Base-by-base conservation (phyloP, 495 filamentous ascomycete species). In the Melanomma pulvis-pyrius region DNA sequence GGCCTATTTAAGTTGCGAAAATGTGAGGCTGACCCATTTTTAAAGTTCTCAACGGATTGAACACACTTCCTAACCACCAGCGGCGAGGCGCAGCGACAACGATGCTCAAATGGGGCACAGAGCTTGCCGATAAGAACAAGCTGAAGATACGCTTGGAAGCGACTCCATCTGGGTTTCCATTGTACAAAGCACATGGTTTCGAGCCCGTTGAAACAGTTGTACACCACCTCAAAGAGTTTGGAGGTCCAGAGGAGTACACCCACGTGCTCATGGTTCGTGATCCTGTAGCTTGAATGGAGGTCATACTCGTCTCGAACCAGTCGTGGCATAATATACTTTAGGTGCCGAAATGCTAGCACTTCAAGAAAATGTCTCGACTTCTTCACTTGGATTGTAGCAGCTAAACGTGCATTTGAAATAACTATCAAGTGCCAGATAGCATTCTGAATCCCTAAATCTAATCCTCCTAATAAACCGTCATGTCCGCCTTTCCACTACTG, bases 401-500 rank as follows among this genome's bases (percentile, higher is more conserved):
- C n/a, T n/a, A n/a, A n/a, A n/a, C n/a, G n/a, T n/a, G n/a, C n/a
- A n/a, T n/a, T n/a, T n/a, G n/a, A n/a, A n/a, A n/a, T n/a, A n/a
- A n/a, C n/a, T n/a, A n/a, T n/a, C n/a, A n/a, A n/a, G n/a, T n/a
- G n/a, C n/a, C n/a, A n/a, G n/a, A n/a, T n/a, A n/a, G n/a, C 32
- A 36, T 36, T 36, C 32, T 36, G 6, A 6, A 36, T 36, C 32
- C 32, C 13, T 13, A n/a, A n/a, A 6, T 36, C 13, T 13, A 6
- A 13, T 36, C 32, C 32, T 36, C 39, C 13, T 17, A 44, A 44
- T 44, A 15, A 17, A 44, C 39, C 17, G 39, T 44, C 39, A 51
- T 51, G 24, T 51, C 48, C 12, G 48, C 48, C 22, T 9, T 51
- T n/a, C 59, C 50, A 54, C 50, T 63, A 29, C 50, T 80, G 68